Base-by-base conservation (phyloP, 2,329 filamentous ascomycete species). In the Hypoxylon sp. region DNA sequence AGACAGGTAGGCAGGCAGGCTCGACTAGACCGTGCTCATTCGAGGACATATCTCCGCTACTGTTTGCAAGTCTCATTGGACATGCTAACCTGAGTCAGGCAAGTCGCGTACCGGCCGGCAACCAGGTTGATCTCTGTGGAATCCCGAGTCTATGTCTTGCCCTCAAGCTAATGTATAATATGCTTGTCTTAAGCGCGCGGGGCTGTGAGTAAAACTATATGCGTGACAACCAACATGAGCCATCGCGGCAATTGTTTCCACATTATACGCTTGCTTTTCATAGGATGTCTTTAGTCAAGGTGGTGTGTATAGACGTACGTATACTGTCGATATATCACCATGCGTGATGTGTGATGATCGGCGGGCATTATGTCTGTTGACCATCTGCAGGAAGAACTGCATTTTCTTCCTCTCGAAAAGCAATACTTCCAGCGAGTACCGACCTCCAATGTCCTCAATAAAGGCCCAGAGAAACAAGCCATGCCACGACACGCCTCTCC, bases 171-270 rank as follows among this genome's bases (percentile, higher is more conserved):
- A 53, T 51, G 43, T 49, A 58, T 55, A 38, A 52, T 43, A 57
- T 55, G 32, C 60, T 23, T 51, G 52, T 38, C 17, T 19, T 65
- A 65, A 51, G 67, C 64, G 60, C 58, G 63, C 38, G 58, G 50
- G 57, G 60, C 55, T 59, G 50, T 46, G 28, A 65, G 49, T 41
- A 36, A 63, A 56, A 43, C 48, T 64, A 57, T 36, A 52, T 64
- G 43, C 60, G 46, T 48, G 49, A 34, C 36, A 49, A 28, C 50
- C 55, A 59, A 53, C 49, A 50, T 45, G 45, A 67, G 49, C 41
- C 52, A 62, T 68, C 64, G 55, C 58, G 60, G 64, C 34, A 63
- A 62, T 53, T 41, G 41, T 65, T 51, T 28, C 32, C 49, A 64
- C 48, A 58, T 59, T 36, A 46, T 52, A 49, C 51, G 51, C 45